Conservation (phyloP, 148 eudicot genomes). For the Gaultheria prostrata region DNA sequence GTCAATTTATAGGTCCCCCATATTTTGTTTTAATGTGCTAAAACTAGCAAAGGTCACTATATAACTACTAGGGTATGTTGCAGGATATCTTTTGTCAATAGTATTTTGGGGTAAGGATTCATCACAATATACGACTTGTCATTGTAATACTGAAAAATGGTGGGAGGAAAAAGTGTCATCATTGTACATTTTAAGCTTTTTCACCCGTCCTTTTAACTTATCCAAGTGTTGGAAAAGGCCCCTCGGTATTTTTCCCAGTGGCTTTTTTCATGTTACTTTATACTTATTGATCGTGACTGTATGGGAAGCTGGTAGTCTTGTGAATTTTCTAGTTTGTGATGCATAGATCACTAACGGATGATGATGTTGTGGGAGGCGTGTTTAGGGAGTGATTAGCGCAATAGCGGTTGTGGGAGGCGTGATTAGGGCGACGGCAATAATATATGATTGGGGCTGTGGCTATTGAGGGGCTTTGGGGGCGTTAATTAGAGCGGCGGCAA, state of each 20-base stretch:
- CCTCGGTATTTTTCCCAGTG: not conserved
- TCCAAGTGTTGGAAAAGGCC: not conserved
- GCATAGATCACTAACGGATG: not conserved
- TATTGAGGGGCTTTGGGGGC: too few species aligned
- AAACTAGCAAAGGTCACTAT: slow-evolving; percentile 12
- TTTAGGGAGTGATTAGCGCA: too few species aligned
- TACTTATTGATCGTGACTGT: not conserved
- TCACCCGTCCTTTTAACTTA: not conserved
- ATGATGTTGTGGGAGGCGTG: not conserved
- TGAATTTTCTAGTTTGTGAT: not conserved
- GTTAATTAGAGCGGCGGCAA: too few species aligned
- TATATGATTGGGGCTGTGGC: too few species aligned
- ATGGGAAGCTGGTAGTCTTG: not conserved
- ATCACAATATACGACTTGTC: not conserved
- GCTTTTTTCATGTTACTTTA: slow-evolving; percentile 1
- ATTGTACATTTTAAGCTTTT: slow-evolving; percentile 11
- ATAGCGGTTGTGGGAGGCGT: too few species aligned
- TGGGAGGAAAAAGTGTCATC: slow-evolving; percentile 15
- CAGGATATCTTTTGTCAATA: slow-evolving; percentile 10
- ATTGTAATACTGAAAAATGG: slow-evolving; percentile 1
- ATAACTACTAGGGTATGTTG: not conserved
- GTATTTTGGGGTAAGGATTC: not conserved
- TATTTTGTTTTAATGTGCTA: not conserved
- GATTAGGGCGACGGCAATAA: too few species aligned
- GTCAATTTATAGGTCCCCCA: slow-evolving; percentile 14